phyloP scores from a whole-genome alignment of 2,329 filamentous ascomycete genomes.

The Truncatella angustata region DNA sequence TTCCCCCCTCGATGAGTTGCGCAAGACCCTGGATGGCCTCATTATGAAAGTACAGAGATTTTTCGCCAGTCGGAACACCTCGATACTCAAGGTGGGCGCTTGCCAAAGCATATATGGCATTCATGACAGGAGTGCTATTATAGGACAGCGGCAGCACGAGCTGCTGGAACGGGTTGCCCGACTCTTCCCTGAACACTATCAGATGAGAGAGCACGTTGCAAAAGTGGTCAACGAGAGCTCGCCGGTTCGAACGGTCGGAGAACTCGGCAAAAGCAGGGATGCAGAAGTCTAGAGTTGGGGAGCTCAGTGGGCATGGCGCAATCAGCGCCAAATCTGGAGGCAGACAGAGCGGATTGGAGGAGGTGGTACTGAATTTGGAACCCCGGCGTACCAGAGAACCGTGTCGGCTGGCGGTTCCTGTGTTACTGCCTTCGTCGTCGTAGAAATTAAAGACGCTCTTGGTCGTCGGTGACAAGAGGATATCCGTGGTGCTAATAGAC shows the following conservation, averaged over 20 bases:
- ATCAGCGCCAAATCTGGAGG: slow-evolving; percentile 40
- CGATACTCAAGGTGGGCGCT: slow-evolving; percentile 78
- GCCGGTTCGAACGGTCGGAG: slow-evolving; percentile 50
- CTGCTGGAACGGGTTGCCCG: slow-evolving; percentile 62
- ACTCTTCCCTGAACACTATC: slow-evolving; percentile 64
- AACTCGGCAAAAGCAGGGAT: slow-evolving; percentile 57
- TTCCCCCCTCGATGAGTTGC: slow-evolving; percentile 52
- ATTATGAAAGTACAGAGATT: slow-evolving; percentile 59
- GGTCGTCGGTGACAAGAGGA: slow-evolving; percentile 3
- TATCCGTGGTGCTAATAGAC: slow-evolving; percentile 12
- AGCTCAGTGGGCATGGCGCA: slow-evolving; percentile 34
- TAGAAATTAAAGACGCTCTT: slow-evolving; percentile 26
- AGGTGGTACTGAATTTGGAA: slow-evolving; percentile 17
- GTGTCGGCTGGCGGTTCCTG: slow-evolving; percentile 11
- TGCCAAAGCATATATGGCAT: slow-evolving; percentile 80
- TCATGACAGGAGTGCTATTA: slow-evolving; percentile 62
- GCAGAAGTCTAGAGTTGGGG: slow-evolving; percentile 48
- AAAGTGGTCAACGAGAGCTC: slow-evolving; percentile 60
- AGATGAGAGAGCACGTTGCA: slow-evolving; percentile 62
- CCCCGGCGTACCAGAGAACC: slow-evolving; percentile 19
- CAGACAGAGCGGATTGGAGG: slow-evolving; percentile 24
- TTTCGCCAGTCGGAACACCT: slow-evolving; percentile 50
- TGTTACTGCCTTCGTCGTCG: slow-evolving; percentile 15
- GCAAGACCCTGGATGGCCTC: slow-evolving; percentile 58
- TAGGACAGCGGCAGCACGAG: slow-evolving; percentile 60